Evolutionary conservation across 176 grass and related monocot genomes (phyloP).

Genomic region (Rhynchospora tenuis): DNA sequence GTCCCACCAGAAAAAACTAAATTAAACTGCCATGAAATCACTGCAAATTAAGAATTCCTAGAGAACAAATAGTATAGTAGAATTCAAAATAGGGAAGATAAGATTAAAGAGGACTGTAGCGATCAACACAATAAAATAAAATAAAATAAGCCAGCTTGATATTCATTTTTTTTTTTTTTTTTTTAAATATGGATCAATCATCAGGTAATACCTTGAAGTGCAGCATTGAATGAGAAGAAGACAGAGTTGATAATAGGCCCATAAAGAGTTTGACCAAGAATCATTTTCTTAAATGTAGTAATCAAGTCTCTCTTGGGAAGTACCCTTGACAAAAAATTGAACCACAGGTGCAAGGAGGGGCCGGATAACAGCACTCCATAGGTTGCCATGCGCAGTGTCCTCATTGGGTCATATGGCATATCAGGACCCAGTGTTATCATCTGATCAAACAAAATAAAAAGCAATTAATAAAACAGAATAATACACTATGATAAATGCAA

Average conservation of each 20-base stretch:
- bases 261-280: slow-evolving; percentile 83
- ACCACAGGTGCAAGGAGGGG: slow-evolving; percentile 82
- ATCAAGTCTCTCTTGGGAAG: slow-evolving; percentile 77
- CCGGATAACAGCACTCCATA: slow-evolving; percentile 78
- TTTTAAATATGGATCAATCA: neutral
- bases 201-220: slow-evolving; percentile 64
- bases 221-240: slow-evolving; percentile 95
- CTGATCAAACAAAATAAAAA: slow-evolving; percentile 48
- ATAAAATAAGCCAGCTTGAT: neutral
- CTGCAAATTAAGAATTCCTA: neutral
- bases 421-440: slow-evolving; percentile 50
- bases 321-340: slow-evolving; percentile 81
- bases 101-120: neutral
- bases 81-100: neutral
- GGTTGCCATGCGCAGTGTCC: slow-evolving; percentile 78
- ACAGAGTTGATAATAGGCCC: slow-evolving; percentile 79
- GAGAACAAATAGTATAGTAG: slow-evolving; percentile 10
- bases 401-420: slow-evolving; percentile 48
- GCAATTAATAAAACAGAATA: neutral
- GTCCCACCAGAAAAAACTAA: neutral
- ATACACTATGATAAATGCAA: neutral
- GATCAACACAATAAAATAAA: neutral
- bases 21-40: neutral
- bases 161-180: neutral
- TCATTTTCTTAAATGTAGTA: slow-evolving; percentile 91